These are phyloP conservation scores for Plantago elongata DNA, from an alignment of 257 asterid genomes.

Conservation along the genomic window DNA sequence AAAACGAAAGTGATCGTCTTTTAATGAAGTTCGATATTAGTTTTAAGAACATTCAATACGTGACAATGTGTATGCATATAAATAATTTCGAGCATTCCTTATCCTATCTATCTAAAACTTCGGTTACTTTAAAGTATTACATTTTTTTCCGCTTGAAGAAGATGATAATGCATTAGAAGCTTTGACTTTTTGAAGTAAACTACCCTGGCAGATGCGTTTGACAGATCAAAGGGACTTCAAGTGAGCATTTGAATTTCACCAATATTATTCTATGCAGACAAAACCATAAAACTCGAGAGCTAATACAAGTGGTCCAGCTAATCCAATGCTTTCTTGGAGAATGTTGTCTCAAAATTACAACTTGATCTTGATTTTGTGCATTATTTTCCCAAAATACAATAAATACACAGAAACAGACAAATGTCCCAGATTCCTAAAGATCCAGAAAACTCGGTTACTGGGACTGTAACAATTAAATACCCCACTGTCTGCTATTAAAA, in stretches of 20 bases:
- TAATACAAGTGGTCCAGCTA: not conserved
- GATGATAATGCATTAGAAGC: too few species aligned
- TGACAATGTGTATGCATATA: too few species aligned
- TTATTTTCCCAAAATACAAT: slow-evolving; percentile 3
- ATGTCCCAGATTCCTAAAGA: slow-evolving; percentile 3
- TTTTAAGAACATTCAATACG: too few species aligned
- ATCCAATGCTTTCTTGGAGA: slow-evolving; percentile 11
- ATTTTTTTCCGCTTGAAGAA: too few species aligned
- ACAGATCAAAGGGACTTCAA: too few species aligned
- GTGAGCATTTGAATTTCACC: not conserved
- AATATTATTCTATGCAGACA: not conserved
- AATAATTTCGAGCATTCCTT: too few species aligned
- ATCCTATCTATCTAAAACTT: too few species aligned
- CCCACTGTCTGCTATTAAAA: not conserved
- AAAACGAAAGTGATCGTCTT: too few species aligned
- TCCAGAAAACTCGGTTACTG: not conserved
- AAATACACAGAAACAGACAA: slow-evolving; percentile 3
- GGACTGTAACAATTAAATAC: not conserved
- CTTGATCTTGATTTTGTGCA: not conserved
- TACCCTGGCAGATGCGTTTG: too few species aligned
- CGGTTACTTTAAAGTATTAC: too few species aligned
- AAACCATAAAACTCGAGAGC: not conserved
- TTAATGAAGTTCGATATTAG: too few species aligned
- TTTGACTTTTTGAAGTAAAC: too few species aligned
- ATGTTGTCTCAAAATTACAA: slow-evolving; percentile 1